Evolutionary conservation across 768 basidiomycete species (phyloP).

Genomic region (Leccinum incarnatum): DNA sequence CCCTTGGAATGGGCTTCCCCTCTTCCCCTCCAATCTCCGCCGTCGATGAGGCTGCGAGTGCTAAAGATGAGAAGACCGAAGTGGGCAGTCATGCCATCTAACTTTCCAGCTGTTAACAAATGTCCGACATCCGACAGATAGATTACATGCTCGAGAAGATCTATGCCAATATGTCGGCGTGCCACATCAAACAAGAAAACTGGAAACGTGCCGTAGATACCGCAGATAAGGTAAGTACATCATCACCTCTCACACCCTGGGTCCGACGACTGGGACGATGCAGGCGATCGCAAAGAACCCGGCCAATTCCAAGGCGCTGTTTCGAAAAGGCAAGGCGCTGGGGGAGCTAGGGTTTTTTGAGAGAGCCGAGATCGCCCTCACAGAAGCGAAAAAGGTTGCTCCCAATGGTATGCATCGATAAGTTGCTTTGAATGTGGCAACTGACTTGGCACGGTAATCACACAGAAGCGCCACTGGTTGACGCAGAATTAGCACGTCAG

Average conservation of each 20-base stretch:
- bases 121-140: constrained; percentile 47
- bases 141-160: constrained; percentile 79
- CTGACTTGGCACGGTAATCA: background rate
- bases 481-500: constrained; percentile 63
- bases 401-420: constrained; percentile 45
- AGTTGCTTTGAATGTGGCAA: background rate
- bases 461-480: constrained; percentile 54
- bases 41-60: constrained; percentile 31
- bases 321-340: constrained; percentile 76
- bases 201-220: constrained; percentile 78
- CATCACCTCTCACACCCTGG: background rate
- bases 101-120: background rate
- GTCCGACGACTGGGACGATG: background rate
- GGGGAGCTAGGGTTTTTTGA: constrained; percentile 77
- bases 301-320: constrained; percentile 74
- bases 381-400: constrained; percentile 63
- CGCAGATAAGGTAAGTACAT: constrained; percentile 63
- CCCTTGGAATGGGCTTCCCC: constrained; percentile 40
- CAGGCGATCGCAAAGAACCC: constrained; percentile 76
- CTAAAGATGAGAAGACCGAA: constrained; percentile 61
- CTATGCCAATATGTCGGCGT: constrained; percentile 82
- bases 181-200: constrained; percentile 76
- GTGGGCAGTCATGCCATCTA: constrained; percentile 33
- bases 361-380: constrained; percentile 62
- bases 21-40: constrained; percentile 13